Evolutionary conservation across 345 rosid species (phyloP).

Genomic region (Populus simonii): DNA sequence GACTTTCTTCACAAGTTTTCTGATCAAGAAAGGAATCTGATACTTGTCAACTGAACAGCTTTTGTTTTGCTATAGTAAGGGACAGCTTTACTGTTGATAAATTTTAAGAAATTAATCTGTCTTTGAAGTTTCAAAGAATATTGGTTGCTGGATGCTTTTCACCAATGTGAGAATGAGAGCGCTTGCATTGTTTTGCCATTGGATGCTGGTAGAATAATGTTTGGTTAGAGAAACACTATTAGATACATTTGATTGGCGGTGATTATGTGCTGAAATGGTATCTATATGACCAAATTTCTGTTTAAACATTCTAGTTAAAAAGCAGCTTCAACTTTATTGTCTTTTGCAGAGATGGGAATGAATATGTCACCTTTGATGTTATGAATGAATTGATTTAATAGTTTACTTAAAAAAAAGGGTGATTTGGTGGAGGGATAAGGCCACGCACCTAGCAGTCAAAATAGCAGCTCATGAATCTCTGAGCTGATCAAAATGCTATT

Average conservation of each 20-base stretch:
- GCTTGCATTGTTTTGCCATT: not conserved
- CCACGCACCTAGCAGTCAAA: not conserved
- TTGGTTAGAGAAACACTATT: too few relatives aligned
- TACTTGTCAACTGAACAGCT: constrained; percentile 2
- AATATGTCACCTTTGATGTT: too few relatives aligned
- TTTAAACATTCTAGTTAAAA: not conserved
- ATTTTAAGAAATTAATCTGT: not conserved
- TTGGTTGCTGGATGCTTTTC: not conserved
- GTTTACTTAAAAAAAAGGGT: too few relatives aligned
- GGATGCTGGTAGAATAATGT: not conserved
- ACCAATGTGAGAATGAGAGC: not conserved
- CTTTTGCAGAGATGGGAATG: not conserved
- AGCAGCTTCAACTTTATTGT: not conserved
- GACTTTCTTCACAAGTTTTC: not conserved
- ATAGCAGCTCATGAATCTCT: not conserved
- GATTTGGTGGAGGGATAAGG: not conserved
- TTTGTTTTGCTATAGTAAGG: not conserved
- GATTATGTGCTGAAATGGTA: not conserved
- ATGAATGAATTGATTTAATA: not conserved
- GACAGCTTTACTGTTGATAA: not conserved
- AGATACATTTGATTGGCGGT: too few relatives aligned
- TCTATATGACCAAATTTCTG: not conserved
- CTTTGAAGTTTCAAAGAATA: not conserved
- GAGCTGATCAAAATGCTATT: not conserved
- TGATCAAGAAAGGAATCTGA: not conserved